These are phyloP conservation scores for Sporisorium iseilematis-ciliati DNA, from an alignment of 1,284 basidiomycete genomes.

Conservation along the genomic window DNA sequence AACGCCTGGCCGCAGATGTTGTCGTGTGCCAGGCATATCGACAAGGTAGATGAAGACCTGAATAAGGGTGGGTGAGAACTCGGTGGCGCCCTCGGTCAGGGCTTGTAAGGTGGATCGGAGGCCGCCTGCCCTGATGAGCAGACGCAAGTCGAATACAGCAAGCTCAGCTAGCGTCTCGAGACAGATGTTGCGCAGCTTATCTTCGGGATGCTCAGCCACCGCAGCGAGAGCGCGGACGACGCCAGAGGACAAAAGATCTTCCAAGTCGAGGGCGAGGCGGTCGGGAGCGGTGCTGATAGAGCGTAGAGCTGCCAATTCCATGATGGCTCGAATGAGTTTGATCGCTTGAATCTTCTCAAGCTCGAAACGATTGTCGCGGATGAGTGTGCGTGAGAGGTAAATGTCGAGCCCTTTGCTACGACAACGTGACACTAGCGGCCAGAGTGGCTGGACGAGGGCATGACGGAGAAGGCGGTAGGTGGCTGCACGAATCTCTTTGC, in stretches of 20 bases:
- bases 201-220: conserved; percentile 92
- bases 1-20: conserved; percentile 82
- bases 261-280: conserved; percentile 71
- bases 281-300: conserved; percentile 40
- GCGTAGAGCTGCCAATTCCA: conserved; percentile 72
- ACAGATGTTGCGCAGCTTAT: conserved; percentile 85
- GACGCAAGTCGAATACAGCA: conserved; percentile 84
- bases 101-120: conserved; percentile 88
- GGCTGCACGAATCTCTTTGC: conserved; percentile 81
- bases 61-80: conserved; percentile 86
- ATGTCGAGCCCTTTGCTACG: conserved; percentile 79
- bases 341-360: conserved; percentile 95
- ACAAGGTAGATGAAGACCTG: conserved; percentile 85
- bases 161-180: conserved; percentile 93
- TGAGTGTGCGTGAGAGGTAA: conserved; percentile 85
- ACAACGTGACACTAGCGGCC: conserved; percentile 73
- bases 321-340: conserved; percentile 86
- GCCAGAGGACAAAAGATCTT: conserved; percentile 45
- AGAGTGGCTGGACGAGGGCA: conserved; percentile 76
- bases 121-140: conserved; percentile 84
- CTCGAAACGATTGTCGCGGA: conserved; percentile 84
- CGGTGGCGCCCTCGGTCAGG: conserved; percentile 86
- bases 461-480: conserved; percentile 89
- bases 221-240: conserved; percentile 83
- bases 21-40: conserved; percentile 85